Evolutionary conservation across 1,284 basidiomycete genomes (phyloP).

Genomic region (Flammula alnicola): DNA sequence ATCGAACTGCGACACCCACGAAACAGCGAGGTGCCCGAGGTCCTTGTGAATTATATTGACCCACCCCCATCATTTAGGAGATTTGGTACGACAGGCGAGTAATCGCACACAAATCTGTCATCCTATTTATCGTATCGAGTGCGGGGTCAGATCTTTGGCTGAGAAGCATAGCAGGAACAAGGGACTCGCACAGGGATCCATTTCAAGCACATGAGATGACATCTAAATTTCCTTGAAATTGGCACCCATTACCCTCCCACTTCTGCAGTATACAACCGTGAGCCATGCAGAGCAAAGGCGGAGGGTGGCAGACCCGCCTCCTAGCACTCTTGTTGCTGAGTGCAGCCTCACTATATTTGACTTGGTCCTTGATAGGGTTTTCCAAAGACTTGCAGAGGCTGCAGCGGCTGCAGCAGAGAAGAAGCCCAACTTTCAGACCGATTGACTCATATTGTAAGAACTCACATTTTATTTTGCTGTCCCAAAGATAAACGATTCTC

Average conservation of each 20-base stretch:
- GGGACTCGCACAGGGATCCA: too few species aligned
- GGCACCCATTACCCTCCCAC: neutral
- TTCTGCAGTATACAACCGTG: too few species aligned
- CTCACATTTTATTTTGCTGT: neutral
- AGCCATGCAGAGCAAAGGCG: slow-evolving; percentile 10
- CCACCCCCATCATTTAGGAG: neutral
- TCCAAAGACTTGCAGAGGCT: slow-evolving; percentile 23
- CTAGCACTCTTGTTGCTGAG: slow-evolving; percentile 19
- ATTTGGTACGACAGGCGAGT: slow-evolving; percentile 1
- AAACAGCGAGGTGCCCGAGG: slow-evolving; percentile 14
- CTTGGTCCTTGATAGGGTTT: slow-evolving; percentile 24
- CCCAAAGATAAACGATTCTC: neutral
- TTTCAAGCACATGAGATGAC: too few species aligned
- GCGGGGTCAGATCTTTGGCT: too few species aligned
- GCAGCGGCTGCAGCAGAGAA: slow-evolving; percentile 20
- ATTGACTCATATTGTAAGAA: slow-evolving; percentile 24
- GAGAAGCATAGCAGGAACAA: too few species aligned
- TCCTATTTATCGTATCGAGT: too few species aligned
- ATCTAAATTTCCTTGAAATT: too few species aligned
- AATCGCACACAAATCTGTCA: too few species aligned
- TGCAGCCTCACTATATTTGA: slow-evolving; percentile 27
- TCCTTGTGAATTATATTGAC: slow-evolving; percentile 20
- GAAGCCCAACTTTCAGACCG: slow-evolving; percentile 16
- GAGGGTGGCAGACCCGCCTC: slow-evolving; percentile 13
- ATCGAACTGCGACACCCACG: too few species aligned